A percentile compares a stretch with the other conserved stretches of the same genome.
These are phyloP conservation scores for Saccharomyces kudriavzevii DNA, from an alignment of 805 yeast genomes.

Conservation along the genomic window DNA sequence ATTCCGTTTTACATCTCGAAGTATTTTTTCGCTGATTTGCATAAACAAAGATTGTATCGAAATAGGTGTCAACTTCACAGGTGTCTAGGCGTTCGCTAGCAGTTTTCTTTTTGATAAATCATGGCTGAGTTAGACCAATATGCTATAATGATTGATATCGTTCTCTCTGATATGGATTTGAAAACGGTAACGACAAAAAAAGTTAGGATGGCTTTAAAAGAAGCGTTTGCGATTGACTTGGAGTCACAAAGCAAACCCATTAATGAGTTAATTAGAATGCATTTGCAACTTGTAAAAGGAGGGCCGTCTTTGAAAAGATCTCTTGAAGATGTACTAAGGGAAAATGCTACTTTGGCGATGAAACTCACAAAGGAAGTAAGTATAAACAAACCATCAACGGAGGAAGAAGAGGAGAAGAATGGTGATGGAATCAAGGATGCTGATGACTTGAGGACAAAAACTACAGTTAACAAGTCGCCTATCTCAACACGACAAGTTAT, in stretches of 20 bases:
- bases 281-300: neutral
- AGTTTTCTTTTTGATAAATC: neutral
- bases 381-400: neutral
- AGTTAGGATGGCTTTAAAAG: constrained; percentile 63
- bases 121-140: constrained; percentile 31
- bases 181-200: constrained; percentile 63
- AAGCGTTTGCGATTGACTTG: constrained; percentile 51
- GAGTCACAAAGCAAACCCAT: constrained; percentile 44
- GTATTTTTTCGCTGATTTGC: neutral
- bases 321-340: neutral
- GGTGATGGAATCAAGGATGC: neutral
- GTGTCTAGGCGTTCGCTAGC: neutral
- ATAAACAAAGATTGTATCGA: neutral
- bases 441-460: neutral
- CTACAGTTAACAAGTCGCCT: neutral
- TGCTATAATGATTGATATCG: constrained; percentile 64
- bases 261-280: constrained; percentile 46
- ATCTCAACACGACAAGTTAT: constrained; percentile 30
- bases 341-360: neutral
- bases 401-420: neutral
- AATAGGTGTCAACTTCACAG: neutral
- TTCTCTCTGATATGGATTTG: constrained; percentile 60
- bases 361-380: neutral
- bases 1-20: neutral
- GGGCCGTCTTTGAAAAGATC: neutral